These are phyloP conservation scores for Glycine latifolia DNA, from an alignment of 306 rosid species.

Conservation along the genomic window DNA sequence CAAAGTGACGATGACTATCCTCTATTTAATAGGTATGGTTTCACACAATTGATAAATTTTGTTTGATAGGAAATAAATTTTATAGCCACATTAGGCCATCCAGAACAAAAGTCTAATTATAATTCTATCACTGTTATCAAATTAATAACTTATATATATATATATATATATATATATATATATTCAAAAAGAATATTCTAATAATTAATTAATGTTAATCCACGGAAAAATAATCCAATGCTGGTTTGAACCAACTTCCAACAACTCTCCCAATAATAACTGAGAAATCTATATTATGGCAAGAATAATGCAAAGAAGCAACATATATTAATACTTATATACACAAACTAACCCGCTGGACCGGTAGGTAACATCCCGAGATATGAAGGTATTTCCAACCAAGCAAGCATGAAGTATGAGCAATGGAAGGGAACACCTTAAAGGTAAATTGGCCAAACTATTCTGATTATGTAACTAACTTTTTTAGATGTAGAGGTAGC, in stretches of 20 bases:
- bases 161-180: too few relatives aligned
- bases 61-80: neutral
- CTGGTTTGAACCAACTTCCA: constrained; percentile 23
- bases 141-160: too few relatives aligned
- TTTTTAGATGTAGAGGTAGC: constrained; percentile 18
- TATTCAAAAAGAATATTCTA: neutral
- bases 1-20: neutral
- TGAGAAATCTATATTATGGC: neutral
- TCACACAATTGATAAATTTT: neutral
- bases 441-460: constrained; percentile 47
- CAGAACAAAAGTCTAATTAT: too few relatives aligned
- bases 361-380: constrained; percentile 26
- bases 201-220: neutral
- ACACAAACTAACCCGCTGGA: neutral
- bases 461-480: constrained; percentile 40
- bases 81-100: neutral
- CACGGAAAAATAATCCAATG: too few relatives aligned
- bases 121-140: too few relatives aligned
- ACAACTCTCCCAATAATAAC: constrained; percentile 38
- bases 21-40: neutral
- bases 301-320: constrained; percentile 2
- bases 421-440: constrained; percentile 13
- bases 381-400: constrained; percentile 39
- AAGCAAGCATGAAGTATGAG: constrained; percentile 28
- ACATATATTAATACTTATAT: neutral